A percentile compares a stretch with the other conserved stretches of the same genome.
Evolutionary conservation across 2,329 filamentous ascomycete genomes (phyloP).

Genomic region (Verticillium klebahnii): DNA sequence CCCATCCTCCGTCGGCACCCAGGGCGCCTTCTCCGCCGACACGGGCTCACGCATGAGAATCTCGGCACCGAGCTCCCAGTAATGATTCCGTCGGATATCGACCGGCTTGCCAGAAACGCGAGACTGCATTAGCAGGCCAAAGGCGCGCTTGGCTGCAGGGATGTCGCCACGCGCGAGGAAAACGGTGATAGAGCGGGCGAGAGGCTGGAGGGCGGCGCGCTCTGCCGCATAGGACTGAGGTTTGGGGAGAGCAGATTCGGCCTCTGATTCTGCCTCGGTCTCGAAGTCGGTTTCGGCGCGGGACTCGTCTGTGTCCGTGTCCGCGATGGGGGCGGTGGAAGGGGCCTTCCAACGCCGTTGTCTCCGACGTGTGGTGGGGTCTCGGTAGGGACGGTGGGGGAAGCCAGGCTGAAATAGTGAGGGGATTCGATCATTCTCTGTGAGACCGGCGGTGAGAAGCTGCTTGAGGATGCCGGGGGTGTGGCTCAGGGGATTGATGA

Average conservation of each 20-base stretch:
- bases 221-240: conserved; percentile 9
- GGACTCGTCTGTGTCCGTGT: conserved; percentile 1
- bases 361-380: background rate
- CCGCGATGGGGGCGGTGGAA: background rate
- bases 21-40: conserved; percentile 12
- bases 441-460: conserved; percentile 48
- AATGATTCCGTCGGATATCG: conserved; percentile 63
- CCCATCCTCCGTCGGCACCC: conserved; percentile 3
- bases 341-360: background rate
- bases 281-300: background rate
- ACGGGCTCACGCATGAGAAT: conserved; percentile 62
- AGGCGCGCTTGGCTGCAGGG: conserved; percentile 66
- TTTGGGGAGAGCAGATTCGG: conserved; percentile 13
- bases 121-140: conserved; percentile 59
- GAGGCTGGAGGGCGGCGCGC: conserved; percentile 9
- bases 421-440: conserved; percentile 39
- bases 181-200: conserved; percentile 58
- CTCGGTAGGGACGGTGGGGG: conserved; percentile 38
- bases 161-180: conserved; percentile 70
- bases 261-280: conserved; percentile 4
- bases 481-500: conserved; percentile 53
- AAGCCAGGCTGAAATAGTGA: conserved; percentile 36
- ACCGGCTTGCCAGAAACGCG: conserved; percentile 47
- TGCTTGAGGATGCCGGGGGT: conserved; percentile 46
- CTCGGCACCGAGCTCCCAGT: conserved; percentile 84